phyloP scores from a whole-genome alignment of 495 filamentous ascomycete species.

The Hyaloscypha bicolor region DNA sequence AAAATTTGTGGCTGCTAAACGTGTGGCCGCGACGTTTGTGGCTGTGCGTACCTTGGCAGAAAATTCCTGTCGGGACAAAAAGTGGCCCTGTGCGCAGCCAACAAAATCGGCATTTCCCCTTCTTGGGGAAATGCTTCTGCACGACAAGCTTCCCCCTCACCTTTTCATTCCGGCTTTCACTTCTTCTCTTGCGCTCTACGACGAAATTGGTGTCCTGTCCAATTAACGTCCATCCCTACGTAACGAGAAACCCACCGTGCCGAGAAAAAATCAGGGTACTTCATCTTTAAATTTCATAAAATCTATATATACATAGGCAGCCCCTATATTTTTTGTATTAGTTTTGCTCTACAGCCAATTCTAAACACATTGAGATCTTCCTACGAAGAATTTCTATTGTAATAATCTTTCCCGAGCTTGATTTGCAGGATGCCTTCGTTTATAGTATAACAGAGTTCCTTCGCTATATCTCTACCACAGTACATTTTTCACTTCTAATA shows the following conservation, averaged over 20 bases:
- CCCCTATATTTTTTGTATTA: constrained; percentile 17
- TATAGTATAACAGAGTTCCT: constrained; percentile 13
- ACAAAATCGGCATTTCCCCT: neutral
- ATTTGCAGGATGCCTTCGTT: constrained; percentile 17
- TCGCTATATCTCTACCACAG: constrained; percentile 7
- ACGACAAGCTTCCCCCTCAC: too few relatives aligned
- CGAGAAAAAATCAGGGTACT: constrained; percentile 15
- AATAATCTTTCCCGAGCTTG: constrained; percentile 12
- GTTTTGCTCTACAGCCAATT: constrained; percentile 14
- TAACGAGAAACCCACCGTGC: constrained; percentile 22
- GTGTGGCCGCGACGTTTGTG: neutral
- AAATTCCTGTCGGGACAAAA: constrained; percentile 5
- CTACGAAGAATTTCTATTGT: constrained; percentile 1
- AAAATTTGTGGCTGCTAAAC: too few relatives aligned
- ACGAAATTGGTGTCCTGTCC: too few relatives aligned
- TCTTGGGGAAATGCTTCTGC: neutral
- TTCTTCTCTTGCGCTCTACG: too few relatives aligned
- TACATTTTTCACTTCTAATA: constrained; percentile 8
- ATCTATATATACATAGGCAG: constrained; percentile 13
- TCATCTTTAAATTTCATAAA: constrained; percentile 18
- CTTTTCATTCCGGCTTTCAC: too few relatives aligned
- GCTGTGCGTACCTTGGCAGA: constrained; percentile 7
- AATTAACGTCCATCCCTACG: constrained; percentile 22
- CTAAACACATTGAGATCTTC: constrained; percentile 12
- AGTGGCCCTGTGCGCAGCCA: neutral